Evolutionary conservation across 129 eudicot genomes (phyloP).

Genomic region (sunflower (Helianthus annuus)): HanXRQr2.0-SUNRISE NC_035441.2:73608047-73608546

Average conservation of each 20-base stretch:
- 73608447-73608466: too few species aligned
- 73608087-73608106: constrained; percentile 15
- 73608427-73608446: too few species aligned
- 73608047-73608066: constrained; percentile 6
- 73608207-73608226: constrained; percentile 46
- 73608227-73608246: constrained; percentile 44
- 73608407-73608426: too few species aligned
- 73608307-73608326: not conserved
- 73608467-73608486: too few species aligned
- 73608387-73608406: too few species aligned
- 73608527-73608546: too few species aligned
- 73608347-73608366: too few species aligned
- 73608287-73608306: constrained; percentile 18
- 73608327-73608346: too few species aligned
- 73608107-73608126: constrained; percentile 19
- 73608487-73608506: too few species aligned
- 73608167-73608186: constrained; percentile 17
- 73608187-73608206: constrained; percentile 38
- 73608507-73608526: too few species aligned
- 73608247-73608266: constrained; percentile 43
- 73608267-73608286: constrained; percentile 37
- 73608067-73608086: constrained; percentile 1
- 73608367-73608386: too few species aligned
- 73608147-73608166: constrained; percentile 42
- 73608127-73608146: constrained; percentile 37